Evolutionary conservation across 768 basidiomycete genomes (phyloP), one percentile per base, ranked within the genome.

Genomic region (Xerocomus spinulosus): DNA sequence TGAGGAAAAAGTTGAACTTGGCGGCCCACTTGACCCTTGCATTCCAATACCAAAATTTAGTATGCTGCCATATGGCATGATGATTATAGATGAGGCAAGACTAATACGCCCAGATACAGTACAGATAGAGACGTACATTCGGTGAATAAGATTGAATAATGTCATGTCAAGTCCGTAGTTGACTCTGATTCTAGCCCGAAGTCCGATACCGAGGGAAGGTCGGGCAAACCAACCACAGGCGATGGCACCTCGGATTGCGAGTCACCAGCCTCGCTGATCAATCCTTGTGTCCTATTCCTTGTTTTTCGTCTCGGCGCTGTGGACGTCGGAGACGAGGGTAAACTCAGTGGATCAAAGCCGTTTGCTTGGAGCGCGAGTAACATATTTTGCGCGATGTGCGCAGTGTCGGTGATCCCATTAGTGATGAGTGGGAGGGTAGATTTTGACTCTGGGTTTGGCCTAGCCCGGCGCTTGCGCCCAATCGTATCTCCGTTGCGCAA

Each of bases 331-430:
- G 82, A 75, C 15, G 72, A 66, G 10, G 81, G 72, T 9, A 68
- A 63, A 47, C 78, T 69, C 12, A 66, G 48, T 1, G 64, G 57
- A 21, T 54, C 70, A 62, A 87, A 87, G 0, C 84, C 87, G 52
- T 83, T 79, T 6, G 83, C 79, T 63, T 91, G 76, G 24, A 92
- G 73, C 32, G 75, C 78, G 7, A 84, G 85, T 45, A 92, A 64
- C 85, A 92, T 86, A 54, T 84, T 80, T 44, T 78, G 78, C 4
- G 90, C 90, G 40, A 79, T 69, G 50, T 82, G 76, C 5, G 73
- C 82, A 12, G 67, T 46, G 21, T 63, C 68, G 64, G 64, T 35
- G 67, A 72, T 44, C 62, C 66, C 41, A 57, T 58, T 47, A 6
- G 58, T 55, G 40, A 46, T 18, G 18, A 58, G 50, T 9, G 53